Conservation (phyloP, 352 stramenopile species). For the Pythium phragmiticola region DNA sequence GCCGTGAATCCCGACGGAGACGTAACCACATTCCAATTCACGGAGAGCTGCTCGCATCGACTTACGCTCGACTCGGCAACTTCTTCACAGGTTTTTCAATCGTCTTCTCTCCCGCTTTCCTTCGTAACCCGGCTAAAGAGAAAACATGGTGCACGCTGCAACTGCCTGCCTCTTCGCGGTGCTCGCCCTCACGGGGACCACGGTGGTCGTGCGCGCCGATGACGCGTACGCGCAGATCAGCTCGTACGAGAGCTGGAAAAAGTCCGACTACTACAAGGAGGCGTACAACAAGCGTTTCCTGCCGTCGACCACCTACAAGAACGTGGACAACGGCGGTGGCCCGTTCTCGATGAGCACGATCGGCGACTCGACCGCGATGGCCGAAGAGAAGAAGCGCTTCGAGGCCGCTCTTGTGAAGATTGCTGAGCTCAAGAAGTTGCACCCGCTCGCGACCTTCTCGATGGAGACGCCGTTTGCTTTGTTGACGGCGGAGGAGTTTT, state of each 20-base stretch:
- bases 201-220: constrained; percentile 5
- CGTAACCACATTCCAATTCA: constrained; percentile 20
- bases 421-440: constrained; percentile 39
- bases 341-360: constrained; percentile 33
- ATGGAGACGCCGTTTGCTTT: constrained; percentile 59
- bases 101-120: neutral
- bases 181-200: constrained; percentile 10
- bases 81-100: neutral
- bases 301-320: constrained; percentile 21
- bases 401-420: constrained; percentile 40
- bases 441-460: constrained; percentile 57
- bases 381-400: constrained; percentile 53
- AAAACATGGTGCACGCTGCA: constrained; percentile 16
- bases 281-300: constrained; percentile 31
- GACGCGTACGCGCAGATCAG: neutral
- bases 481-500: constrained; percentile 59
- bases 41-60: constrained; percentile 19
- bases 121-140: neutral
- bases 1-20: neutral
- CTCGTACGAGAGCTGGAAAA: constrained; percentile 23
- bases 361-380: constrained; percentile 9
- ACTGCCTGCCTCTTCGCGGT: constrained; percentile 11
- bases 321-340: constrained; percentile 15
- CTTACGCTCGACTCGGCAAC: neutral
- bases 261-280: constrained; percentile 26